A percentile compares a stretch with the other conserved stretches of the same genome.
Evolutionary conservation across 1,284 basidiomycete genomes (phyloP).

Genomic region (Austropuccinia psidii): DNA sequence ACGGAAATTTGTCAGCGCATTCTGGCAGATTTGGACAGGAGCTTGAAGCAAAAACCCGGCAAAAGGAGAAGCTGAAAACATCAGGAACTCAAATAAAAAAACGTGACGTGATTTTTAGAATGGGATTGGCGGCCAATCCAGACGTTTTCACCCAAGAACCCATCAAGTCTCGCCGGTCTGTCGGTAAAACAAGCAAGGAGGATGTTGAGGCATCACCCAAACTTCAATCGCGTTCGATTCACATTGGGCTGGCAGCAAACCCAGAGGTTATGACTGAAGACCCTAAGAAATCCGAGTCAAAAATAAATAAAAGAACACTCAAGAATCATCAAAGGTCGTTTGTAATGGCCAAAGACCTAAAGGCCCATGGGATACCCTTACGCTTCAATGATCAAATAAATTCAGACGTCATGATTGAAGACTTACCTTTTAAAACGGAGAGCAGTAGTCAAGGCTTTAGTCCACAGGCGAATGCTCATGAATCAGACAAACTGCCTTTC

Average conservation of each 20-base stretch:
- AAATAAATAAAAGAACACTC: not conserved
- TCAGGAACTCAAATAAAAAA: not conserved
- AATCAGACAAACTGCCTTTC: not conserved
- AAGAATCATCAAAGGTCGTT: not conserved
- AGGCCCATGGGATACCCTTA: not conserved
- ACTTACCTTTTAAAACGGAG: not conserved
- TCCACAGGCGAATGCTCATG: not conserved
- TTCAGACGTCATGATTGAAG: not conserved
- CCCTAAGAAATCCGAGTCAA: not conserved
- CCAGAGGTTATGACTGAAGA: slow-evolving; percentile 5
- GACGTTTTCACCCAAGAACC: slow-evolving; percentile 8
- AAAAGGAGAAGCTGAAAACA: not conserved
- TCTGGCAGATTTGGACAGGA: too few species aligned
- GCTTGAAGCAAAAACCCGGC: not conserved
- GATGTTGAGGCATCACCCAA: not conserved
- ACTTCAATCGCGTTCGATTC: not conserved
- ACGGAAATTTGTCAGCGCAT: too few species aligned
- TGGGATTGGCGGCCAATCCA: slow-evolving; percentile 20
- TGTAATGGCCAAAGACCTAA: not conserved
- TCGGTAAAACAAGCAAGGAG: not conserved
- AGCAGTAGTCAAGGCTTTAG: not conserved
- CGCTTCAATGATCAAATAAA: not conserved
- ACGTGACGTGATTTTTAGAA: not conserved
- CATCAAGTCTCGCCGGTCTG: not conserved
- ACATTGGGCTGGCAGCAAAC: not conserved